A percentile compares a stretch with the other conserved stretches of the same genome.
These are phyloP conservation scores for Trichocladium antarcticum DNA, from an alignment of 495 filamentous ascomycete species.

Conservation along the genomic window DNA sequence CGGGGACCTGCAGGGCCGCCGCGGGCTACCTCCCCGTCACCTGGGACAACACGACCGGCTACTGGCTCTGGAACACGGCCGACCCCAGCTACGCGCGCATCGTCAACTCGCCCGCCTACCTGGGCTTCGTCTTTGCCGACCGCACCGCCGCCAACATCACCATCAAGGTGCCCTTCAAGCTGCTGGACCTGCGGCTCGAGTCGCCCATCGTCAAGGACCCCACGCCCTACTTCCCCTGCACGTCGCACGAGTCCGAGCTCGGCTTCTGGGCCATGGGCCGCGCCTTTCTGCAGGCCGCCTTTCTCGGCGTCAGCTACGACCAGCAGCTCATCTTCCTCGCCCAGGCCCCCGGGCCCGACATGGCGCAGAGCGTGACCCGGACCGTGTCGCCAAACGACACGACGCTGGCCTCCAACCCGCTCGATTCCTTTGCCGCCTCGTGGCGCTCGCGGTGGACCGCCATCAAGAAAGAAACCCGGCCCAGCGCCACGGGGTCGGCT, in stretches of 20 bases:
- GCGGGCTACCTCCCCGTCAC: slow-evolving; percentile 33
- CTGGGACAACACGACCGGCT: slow-evolving; percentile 22
- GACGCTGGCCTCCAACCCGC: neutral
- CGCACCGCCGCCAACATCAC: slow-evolving; percentile 25
- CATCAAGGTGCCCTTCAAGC: slow-evolving; percentile 39
- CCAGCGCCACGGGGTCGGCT: neutral
- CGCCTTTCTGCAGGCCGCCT: slow-evolving; percentile 14
- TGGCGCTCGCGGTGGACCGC: neutral
- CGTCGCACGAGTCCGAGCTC: neutral
- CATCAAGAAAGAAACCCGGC: neutral
- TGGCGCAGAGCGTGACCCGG: slow-evolving; percentile 1
- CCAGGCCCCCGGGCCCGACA: slow-evolving; percentile 10
- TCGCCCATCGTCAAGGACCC: neutral
- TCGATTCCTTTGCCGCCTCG: slow-evolving; percentile 5
- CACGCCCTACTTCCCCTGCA: slow-evolving; percentile 10
- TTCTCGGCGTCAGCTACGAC: slow-evolving; percentile 7
- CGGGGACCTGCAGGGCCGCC: slow-evolving; percentile 33
- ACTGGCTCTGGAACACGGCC: slow-evolving; percentile 36
- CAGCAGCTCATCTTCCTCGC: slow-evolving; percentile 9
- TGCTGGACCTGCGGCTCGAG: slow-evolving; percentile 38
- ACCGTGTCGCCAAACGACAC: neutral
- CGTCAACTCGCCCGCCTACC: too few relatives aligned
- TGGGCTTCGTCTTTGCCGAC: slow-evolving; percentile 18
- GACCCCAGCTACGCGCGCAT: too few relatives aligned
- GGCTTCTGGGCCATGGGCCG: slow-evolving; percentile 8